Evolutionary conservation across 2,329 filamentous ascomycete genomes (phyloP).

Genomic region (Metarhizium humberi): DNA sequence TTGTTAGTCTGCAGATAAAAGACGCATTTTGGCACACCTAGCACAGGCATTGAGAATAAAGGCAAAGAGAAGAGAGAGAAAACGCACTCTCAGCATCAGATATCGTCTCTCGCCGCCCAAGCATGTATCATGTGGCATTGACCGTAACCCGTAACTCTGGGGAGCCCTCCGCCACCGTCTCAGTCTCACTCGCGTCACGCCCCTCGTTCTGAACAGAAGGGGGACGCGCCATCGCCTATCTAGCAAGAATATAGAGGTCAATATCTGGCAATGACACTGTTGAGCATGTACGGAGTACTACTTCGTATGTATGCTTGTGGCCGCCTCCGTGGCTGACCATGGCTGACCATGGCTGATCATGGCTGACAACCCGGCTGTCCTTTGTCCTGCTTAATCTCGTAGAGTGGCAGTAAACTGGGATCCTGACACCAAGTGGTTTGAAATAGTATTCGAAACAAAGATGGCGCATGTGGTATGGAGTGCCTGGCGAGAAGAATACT

Average conservation of each 20-base stretch:
- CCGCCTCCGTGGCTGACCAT: too few species aligned
- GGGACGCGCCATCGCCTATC: background rate
- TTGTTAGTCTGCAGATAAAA: background rate
- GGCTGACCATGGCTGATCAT: too few species aligned
- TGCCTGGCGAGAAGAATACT: too few species aligned
- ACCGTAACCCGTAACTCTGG: background rate
- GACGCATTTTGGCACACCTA: background rate
- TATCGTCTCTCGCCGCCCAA: background rate
- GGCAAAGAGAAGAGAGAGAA: background rate
- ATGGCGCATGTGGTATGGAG: too few species aligned
- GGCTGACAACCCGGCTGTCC: too few species aligned
- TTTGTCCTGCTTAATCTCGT: too few species aligned
- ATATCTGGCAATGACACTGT: background rate
- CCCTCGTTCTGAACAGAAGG: slow-evolving; percentile 1
- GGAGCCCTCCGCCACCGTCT: background rate
- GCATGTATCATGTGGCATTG: background rate
- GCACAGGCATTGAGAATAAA: background rate
- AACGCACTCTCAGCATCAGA: background rate
- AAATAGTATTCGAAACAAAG: too few species aligned
- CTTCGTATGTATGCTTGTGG: too few species aligned
- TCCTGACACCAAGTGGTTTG: too few species aligned
- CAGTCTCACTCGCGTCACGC: slow-evolving; percentile 1
- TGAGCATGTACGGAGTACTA: too few species aligned
- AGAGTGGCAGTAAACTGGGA: too few species aligned
- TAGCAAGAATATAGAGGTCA: background rate